Conservation (phyloP, 1,284 basidiomycete genomes). For the Rhodotorula sp. region DNA sequence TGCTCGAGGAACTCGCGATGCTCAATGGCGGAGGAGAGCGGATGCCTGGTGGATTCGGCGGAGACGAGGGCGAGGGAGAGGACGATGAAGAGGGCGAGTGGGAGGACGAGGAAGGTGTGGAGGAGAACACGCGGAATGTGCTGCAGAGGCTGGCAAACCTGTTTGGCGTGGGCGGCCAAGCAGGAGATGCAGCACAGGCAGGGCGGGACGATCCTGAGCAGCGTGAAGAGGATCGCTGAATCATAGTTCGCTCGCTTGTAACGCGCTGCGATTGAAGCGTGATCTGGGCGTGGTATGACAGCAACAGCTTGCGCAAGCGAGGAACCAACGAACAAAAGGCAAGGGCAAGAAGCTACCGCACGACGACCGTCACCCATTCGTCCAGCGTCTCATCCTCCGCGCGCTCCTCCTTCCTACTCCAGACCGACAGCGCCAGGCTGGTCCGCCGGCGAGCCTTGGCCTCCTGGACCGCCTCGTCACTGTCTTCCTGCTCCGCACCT, state of each 20-base stretch:
- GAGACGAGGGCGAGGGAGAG: conserved; percentile 10
- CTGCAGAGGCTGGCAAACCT: conserved; percentile 20
- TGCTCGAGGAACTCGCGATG: conserved; percentile 39
- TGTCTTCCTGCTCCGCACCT: neutral
- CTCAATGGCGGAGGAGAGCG: conserved; percentile 23
- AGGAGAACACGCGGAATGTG: conserved; percentile 8
- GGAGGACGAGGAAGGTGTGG: conserved; percentile 1
- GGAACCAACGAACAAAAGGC: neutral
- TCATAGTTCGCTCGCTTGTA: no score
- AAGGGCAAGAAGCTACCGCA: conserved; percentile 1
- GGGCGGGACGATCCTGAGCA: neutral
- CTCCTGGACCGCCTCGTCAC: no score
- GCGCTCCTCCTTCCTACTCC: neutral
- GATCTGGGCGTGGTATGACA: neutral
- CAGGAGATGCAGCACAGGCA: neutral
- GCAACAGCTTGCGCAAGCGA: neutral
- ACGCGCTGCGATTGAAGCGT: no score
- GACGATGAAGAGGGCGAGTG: conserved; percentile 9
- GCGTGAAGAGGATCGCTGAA: neutral
- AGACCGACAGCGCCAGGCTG: neutral
- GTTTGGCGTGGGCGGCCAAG: conserved; percentile 9
- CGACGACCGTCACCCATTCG: conserved; percentile 19
- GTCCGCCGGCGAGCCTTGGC: neutral
- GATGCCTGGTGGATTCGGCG: conserved; percentile 36
- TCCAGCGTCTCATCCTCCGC: conserved; percentile 1